Percentiles rank a stretch among this genome's conserved stretches.
Conservation (phyloP, 2,329 filamentous ascomycete species). For the Lachnellula willkommii region DNA sequence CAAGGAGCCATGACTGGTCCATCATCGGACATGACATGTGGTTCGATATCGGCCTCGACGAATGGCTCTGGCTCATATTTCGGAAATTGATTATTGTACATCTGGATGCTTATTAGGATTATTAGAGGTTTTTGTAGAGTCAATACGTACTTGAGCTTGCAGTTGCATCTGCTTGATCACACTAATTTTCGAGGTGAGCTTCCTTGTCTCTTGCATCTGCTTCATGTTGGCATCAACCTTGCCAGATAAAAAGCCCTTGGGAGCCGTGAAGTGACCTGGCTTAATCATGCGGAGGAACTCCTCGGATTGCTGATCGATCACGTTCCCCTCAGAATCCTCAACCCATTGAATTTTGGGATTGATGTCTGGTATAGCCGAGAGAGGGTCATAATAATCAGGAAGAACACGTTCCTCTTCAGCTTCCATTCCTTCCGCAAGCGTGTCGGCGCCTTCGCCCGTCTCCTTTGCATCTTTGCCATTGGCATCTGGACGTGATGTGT, state of each 20-base stretch:
- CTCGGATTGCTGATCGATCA: conserved; percentile 74
- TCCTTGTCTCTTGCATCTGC: conserved; percentile 94
- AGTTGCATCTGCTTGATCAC: conserved; percentile 99
- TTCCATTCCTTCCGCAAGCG: conserved; percentile 91
- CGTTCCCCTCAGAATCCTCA: conserved; percentile 81
- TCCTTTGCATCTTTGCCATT: conserved; percentile 43
- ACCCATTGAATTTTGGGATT: conserved; percentile 75
- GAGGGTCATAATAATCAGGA: conserved; percentile 89
- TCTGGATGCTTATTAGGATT: conserved; percentile 43
- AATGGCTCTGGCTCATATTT: conserved; percentile 93
- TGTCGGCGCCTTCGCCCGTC: conserved; percentile 55
- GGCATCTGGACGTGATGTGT: conserved; percentile 40
- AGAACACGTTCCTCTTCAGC: conserved; percentile 72
- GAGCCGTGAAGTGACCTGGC: conserved; percentile 67
- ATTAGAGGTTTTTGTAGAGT: background rate
- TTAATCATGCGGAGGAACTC: conserved; percentile 77
- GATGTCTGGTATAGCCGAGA: conserved; percentile 82
- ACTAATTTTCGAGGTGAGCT: conserved; percentile 91
- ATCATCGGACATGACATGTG: conserved; percentile 84
- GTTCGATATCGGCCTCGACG: conserved; percentile 75
- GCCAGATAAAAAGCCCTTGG: conserved; percentile 65
- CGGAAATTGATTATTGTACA: conserved; percentile 97
- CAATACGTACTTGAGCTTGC: conserved; percentile 71
- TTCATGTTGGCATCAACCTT: conserved; percentile 87
- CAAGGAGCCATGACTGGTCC: conserved; percentile 82